Evolutionary conservation across 139 green algal species (phyloP), one percentile per base, ranked within the genome.

Genomic region (Eudorina sp.): DNA sequence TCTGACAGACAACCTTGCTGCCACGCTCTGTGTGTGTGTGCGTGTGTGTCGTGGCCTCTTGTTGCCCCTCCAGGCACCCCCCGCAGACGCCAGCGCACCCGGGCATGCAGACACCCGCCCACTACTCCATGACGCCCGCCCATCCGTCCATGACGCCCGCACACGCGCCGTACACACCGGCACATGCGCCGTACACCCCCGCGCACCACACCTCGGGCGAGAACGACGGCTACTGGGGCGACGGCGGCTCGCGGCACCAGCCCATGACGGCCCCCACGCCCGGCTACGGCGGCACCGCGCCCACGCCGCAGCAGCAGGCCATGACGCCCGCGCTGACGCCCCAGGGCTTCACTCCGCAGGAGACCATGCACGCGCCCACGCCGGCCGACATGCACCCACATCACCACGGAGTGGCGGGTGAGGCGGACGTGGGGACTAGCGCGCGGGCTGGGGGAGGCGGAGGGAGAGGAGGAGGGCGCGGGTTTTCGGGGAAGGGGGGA

Each of bases 81-180:
- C 80, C 88, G 8, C 88, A 84, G 31, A 96, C 94, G 40, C 94
- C 94, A 13, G 74, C 87, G 48, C 92, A 94, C 64, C 80, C 82
- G 69, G 51, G 62, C 66, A 89, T 68, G n/a, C 46, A 79, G 81
- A 94, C 90, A 41, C 90, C 90, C 25, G 86, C 86, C 31, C 89
- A 92, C 83, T 86, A 88, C 83, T 88, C 83, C 76, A 95, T 95
- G 89, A 97, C 94, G 31, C 95, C 95, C 27, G 68, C 82, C 0
- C 86, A 94, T 64, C 53, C 84, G 5, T 80, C 89, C 64, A 91
- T 94, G 68, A 95, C 93, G 69, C 93, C 93, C 5, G n/a, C 70
- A 25, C 70, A 90, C 45, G 85, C 91, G 75, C 90, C 90, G 7
- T 93, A 93, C 88, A 93, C 90, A 46, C 90, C 90, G 6, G 82